Percentiles rank a stretch among this genome's conserved stretches.
Evolutionary conservation across 2,329 filamentous ascomycete genomes (phyloP).

Genomic region (Stenocarpella maydis): DNA sequence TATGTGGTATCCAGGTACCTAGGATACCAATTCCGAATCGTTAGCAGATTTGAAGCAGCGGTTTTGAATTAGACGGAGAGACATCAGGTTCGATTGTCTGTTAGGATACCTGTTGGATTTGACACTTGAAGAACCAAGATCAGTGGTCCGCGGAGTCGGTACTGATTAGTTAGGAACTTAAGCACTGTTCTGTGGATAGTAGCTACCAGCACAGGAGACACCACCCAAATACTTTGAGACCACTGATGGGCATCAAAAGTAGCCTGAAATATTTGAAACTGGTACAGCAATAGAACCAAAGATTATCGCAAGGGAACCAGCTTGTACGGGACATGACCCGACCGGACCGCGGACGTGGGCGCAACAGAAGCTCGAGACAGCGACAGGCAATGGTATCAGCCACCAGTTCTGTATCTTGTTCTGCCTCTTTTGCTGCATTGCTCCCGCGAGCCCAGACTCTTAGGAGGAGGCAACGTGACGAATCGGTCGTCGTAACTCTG

Average conservation of each 20-base stretch:
- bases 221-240: neutral
- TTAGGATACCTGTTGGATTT: too few relatives aligned
- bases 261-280: too few relatives aligned
- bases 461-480: neutral
- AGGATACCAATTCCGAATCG: too few relatives aligned
- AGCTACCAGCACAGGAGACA: neutral
- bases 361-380: neutral
- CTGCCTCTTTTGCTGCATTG: neutral
- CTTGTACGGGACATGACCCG: neutral
- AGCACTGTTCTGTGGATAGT: neutral
- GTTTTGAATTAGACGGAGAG: too few relatives aligned
- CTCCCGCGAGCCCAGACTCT: too few relatives aligned
- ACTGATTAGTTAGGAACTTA: too few relatives aligned
- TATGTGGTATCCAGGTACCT: too few relatives aligned
- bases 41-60: neutral
- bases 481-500: neutral
- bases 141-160: neutral
- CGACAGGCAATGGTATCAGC: neutral
- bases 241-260: neutral
- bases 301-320: too few relatives aligned
- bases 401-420: neutral
- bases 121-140: too few relatives aligned
- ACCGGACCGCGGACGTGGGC: neutral
- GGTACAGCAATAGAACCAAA: neutral
- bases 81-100: neutral